Base-by-base conservation (phyloP, 176 grass and related monocot species). In the Melocanna baccifera region DNA sequence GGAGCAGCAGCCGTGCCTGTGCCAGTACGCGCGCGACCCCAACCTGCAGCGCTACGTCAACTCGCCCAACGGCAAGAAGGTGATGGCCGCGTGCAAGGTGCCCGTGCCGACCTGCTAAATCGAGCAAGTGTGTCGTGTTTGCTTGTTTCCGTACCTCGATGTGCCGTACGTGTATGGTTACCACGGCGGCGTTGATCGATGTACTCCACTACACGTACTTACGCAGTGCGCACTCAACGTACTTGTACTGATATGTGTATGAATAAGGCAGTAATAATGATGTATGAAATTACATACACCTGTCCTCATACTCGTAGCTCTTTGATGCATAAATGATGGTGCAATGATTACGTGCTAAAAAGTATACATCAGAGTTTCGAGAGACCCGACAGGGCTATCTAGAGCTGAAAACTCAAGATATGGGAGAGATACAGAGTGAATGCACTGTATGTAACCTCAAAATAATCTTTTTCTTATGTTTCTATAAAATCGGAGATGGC, bases 1-100 rank as follows among this genome's bases (percentile, higher is more conserved):
- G 84, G 81, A 59, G 62, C 95, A 97, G 84, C 62, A 82, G 88
- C 74, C 94, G 25, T 97, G 94, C 88, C 25, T 94, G 75, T 97
- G 94, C 84, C 79, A 94, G 81, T 97, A 92, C 73, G 90, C 73
- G 30, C 84, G 69, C 20, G 91, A 97, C 88, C 94, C 92, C 12
- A 88, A 71, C 74, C 82, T 93, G 69, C 68, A 81, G 82, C 74
- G 76, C 51, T 91, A 94, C 83, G 83, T 94, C 73, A 52, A 40
- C 92, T 91, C 88, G 55, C 65, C 73, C 37, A 94, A 91, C 69
- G 83, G 75, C 75, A 88, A 81, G 92, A 94, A 71, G 63, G 40
- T 82, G 62, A 0, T 86, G 53, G 80, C 82, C 50, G 10, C 77
- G 1, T 94, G 92, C 83, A 74, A 26, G 37, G 79, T 94, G 53